These are phyloP conservation scores for Cryptococcus amylolentus DNA, from an alignment of 1,284 basidiomycete species.

Conservation along the genomic window DNA sequence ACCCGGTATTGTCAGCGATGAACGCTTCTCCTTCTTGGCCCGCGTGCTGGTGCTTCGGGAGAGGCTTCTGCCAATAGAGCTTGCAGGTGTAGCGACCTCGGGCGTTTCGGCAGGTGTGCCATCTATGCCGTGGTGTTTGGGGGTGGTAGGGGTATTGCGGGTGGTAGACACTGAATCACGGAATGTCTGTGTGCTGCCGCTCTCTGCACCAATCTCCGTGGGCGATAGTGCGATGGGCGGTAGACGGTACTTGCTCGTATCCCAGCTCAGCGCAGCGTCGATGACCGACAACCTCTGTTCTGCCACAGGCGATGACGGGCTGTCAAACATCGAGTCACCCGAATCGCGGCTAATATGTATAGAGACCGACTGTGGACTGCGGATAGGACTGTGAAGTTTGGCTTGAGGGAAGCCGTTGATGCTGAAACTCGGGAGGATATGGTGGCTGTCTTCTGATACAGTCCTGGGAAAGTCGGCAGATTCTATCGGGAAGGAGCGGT, in stretches of 20 bases:
- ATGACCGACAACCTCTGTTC: too few relatives aligned
- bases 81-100: background rate
- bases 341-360: background rate
- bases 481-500: constrained; percentile 84
- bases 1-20: background rate
- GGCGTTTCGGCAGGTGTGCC: too few relatives aligned
- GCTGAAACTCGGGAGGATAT: background rate
- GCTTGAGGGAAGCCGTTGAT: background rate
- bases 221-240: background rate
- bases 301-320: too few relatives aligned
- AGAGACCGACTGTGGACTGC: background rate
- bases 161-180: constrained; percentile 2
- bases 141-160: background rate
- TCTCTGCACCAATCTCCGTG: too few relatives aligned
- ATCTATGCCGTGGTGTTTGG: background rate
- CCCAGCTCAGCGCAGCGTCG: too few relatives aligned
- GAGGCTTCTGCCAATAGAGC: background rate
- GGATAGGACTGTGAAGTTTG: background rate
- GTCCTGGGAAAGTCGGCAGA: constrained; percentile 51
- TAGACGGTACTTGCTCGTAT: background rate
- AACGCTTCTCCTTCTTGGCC: background rate
- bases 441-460: too few relatives aligned
- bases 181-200: background rate
- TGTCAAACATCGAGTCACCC: too few relatives aligned
- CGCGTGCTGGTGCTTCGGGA: background rate